Evolutionary conservation across 306 rosid species (phyloP), one percentile per base, ranked within the genome.

Genomic region (Pterocarpus santalinus): DNA sequence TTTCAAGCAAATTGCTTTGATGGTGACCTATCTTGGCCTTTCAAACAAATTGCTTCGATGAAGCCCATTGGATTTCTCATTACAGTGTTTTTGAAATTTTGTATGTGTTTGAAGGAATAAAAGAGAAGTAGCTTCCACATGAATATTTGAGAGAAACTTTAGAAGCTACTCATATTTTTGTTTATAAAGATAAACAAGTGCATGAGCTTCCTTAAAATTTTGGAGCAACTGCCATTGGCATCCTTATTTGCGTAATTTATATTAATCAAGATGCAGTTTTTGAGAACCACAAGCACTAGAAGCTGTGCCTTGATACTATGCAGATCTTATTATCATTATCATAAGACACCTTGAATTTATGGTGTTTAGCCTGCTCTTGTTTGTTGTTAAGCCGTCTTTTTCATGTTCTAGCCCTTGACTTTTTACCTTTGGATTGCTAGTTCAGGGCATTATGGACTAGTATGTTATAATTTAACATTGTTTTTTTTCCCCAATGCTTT

Each of bases 1-100:
- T 13, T 62, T 62, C 35, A 15, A 55, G 61, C 30, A 77, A 39
- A 78, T 38, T 55, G 58, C 65, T 60, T 47, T 6, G 4, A 46
- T 15, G 51, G 60, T 44, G 15, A 16, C 38, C 6, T 28, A 41
- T 30, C 14, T 13, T 43, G 58, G 9, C 75, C 67, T 13, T 62
- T 75, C 35, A 15, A 55, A 46, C 30, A 77, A 39, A 78, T 38
- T 55, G 58, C 65, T 60, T 47, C 75, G 17, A 43, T 71, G 16
- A 14, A 49, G 72, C 49, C 13, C 13, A 4, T 79, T 71, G 62
- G 8, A 60, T 46, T 11, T 46, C 13, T 44, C 69, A 10, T 36
- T n/a, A 14, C 33, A 7, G 2, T 38, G 14, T 30, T 57, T 30
- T 32, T 0, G 2, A 68, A 55, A n/a, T 15, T 43, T 60, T 55